phyloP scores from a whole-genome alignment of 2,329 filamentous ascomycete species.

The Fusarium siculi region DNA sequence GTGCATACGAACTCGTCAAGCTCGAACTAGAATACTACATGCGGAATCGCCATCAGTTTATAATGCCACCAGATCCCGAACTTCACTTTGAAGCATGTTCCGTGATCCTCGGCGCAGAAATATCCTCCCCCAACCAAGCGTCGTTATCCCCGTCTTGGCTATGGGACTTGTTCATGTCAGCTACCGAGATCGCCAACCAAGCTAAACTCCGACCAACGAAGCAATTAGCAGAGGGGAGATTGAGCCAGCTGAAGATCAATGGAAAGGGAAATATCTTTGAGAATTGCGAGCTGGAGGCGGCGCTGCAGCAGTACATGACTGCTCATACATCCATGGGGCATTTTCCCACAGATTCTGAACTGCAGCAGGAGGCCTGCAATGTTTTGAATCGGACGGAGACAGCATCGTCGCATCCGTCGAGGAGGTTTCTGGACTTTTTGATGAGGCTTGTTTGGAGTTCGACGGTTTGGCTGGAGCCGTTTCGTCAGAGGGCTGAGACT shows the following conservation, averaged over 20 bases:
- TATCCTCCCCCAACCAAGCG: conserved; percentile 25
- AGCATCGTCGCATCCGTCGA: conserved; percentile 3
- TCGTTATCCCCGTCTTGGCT: conserved; percentile 24
- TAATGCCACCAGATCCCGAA: conserved; percentile 19
- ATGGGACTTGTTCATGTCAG: conserved; percentile 37
- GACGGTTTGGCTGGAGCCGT: conserved; percentile 18
- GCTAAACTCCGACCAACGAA: conserved; percentile 25
- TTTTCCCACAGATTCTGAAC: conserved; percentile 23
- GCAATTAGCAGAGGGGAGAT: conserved; percentile 17
- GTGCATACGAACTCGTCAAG: conserved; percentile 35
- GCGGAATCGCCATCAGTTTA: conserved; percentile 16
- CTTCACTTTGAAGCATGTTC: conserved; percentile 36
- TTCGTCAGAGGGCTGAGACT: conserved; percentile 13
- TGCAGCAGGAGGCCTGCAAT: conserved; percentile 33
- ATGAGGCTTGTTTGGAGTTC: conserved; percentile 33
- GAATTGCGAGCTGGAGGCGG: conserved; percentile 31
- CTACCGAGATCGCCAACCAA: conserved; percentile 24
- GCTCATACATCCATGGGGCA: conserved; percentile 22
- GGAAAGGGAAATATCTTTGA: conserved; percentile 36
- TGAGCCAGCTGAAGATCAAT: conserved; percentile 33
- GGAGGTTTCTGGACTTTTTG: conserved; percentile 27
- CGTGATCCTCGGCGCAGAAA: conserved; percentile 23
- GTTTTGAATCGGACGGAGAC: conserved; percentile 5
- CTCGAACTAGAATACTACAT: conserved; percentile 35
- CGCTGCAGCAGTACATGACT: conserved; percentile 24